These are phyloP conservation scores for Colletotrichum simmondsii DNA, from an alignment of 2,329 filamentous ascomycete genomes.

Conservation along the genomic window DNA sequence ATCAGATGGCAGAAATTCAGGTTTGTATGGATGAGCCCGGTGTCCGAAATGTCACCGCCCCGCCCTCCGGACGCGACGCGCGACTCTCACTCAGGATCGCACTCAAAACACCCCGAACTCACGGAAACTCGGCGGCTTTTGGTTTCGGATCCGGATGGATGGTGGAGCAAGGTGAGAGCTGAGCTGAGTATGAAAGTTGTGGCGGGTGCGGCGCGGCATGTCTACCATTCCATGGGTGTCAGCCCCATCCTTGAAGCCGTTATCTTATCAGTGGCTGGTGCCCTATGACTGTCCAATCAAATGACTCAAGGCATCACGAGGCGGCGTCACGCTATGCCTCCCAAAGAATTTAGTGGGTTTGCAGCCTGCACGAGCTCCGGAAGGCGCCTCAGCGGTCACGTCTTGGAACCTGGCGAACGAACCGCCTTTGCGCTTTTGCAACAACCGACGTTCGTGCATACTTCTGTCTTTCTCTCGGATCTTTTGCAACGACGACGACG, in stretches of 20 bases:
- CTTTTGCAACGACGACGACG: not conserved
- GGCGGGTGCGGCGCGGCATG: not conserved
- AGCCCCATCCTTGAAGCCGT: not conserved
- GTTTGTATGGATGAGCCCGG: not conserved
- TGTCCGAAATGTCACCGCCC: not conserved
- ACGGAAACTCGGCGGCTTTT: not conserved
- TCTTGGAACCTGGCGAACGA: slow-evolving; percentile 28
- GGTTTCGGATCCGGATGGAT: slow-evolving; percentile 15
- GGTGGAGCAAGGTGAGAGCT: not conserved
- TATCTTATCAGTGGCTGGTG: slow-evolving; percentile 19
- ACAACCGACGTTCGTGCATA: slow-evolving; percentile 10
- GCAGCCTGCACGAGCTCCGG: slow-evolving; percentile 33
- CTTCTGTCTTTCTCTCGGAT: not conserved
- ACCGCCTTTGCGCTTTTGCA: slow-evolving; percentile 18
- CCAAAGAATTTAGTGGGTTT: slow-evolving; percentile 28
- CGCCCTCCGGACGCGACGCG: slow-evolving; percentile 24
- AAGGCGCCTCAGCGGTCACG: slow-evolving; percentile 27
- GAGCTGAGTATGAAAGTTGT: not conserved
- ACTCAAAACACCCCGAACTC: not conserved
- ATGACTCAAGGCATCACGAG: slow-evolving; percentile 33
- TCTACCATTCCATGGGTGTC: not conserved
- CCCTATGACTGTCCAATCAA: slow-evolving; percentile 23
- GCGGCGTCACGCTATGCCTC: slow-evolving; percentile 34
- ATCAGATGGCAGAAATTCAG: not conserved
- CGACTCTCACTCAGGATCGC: not conserved